These are phyloP conservation scores for Fraxinus americana DNA, from an alignment of 257 asterid species.

Conservation along the genomic window DNA sequence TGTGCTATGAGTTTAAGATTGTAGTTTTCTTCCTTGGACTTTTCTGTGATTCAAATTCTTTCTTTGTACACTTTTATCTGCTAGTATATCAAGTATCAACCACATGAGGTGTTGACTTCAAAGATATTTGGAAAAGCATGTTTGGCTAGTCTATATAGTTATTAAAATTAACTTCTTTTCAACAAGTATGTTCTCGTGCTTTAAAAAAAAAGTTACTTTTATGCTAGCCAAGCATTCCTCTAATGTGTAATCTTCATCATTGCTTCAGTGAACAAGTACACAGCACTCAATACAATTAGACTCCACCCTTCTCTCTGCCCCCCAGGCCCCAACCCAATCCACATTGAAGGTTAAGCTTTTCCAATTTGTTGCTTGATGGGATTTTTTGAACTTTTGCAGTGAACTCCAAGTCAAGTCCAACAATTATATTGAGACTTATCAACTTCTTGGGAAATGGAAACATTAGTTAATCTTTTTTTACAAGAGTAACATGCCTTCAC, in stretches of 20 bases:
- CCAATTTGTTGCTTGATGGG: conserved; percentile 12
- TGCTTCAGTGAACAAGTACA: conserved; percentile 48
- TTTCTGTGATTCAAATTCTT: conserved; percentile 44
- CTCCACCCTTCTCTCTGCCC: conserved; percentile 17
- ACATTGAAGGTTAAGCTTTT: conserved; percentile 12
- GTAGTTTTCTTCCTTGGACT: conserved; percentile 50
- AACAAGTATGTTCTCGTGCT: not conserved
- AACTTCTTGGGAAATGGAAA: not conserved
- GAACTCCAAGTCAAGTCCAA: not conserved
- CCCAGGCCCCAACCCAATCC: not conserved
- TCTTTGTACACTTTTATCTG: conserved; percentile 23
- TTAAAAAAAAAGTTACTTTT: not conserved
- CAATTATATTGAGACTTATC: not conserved
- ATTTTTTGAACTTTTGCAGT: conserved; percentile 19
- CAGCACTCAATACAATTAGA: conserved; percentile 36
- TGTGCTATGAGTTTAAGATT: conserved; percentile 8
- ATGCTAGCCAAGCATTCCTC: conserved; percentile 1
- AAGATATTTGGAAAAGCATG: conserved; percentile 31
- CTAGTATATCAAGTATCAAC: conserved; percentile 30
- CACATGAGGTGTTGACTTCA: conserved; percentile 32
- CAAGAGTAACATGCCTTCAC: too few relatives aligned
- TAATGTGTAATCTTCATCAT: conserved; percentile 53
- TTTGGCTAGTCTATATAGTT: not conserved
- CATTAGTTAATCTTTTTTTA: too few relatives aligned
- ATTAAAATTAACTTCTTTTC: not conserved